Conservation (phyloP, 805 yeast genomes). For the Starmerella vitae region DNA sequence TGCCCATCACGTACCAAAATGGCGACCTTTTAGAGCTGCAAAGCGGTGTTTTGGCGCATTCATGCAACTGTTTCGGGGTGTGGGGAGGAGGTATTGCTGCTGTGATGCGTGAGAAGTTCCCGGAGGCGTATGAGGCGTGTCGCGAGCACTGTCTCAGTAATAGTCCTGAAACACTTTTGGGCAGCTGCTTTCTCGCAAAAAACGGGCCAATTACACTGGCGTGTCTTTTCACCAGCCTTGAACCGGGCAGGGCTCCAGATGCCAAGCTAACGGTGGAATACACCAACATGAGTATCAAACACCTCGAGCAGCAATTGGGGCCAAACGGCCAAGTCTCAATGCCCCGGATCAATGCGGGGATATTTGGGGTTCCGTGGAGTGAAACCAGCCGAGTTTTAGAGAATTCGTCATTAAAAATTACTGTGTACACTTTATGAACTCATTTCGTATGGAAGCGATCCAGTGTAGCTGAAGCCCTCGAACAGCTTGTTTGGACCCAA, state of each 20-base stretch:
- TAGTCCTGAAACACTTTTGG: conserved; percentile 33
- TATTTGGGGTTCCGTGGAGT: conserved; percentile 70
- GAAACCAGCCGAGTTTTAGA: conserved; percentile 43
- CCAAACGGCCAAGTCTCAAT: conserved; percentile 33
- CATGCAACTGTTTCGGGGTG: conserved; percentile 63
- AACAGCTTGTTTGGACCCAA: conserved; percentile 9
- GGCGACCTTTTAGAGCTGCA: conserved; percentile 43
- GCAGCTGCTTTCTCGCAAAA: conserved; percentile 40
- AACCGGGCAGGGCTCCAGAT: conserved; percentile 33
- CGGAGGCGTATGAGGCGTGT: conserved; percentile 42
- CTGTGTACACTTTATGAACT: conserved; percentile 32
- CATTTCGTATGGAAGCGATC: conserved; percentile 16
- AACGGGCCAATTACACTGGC: conserved; percentile 34
- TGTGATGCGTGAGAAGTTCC: conserved; percentile 40
- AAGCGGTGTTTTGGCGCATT: conserved; percentile 50
- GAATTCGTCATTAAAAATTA: conserved; percentile 27
- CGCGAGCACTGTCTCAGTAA: conserved; percentile 31
- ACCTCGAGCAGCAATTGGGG: conserved; percentile 31
- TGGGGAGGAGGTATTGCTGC: conserved; percentile 85
- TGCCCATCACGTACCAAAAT: conserved; percentile 31
- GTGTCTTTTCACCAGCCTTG: conserved; percentile 56
- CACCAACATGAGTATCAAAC: conserved; percentile 39
- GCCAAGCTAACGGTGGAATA: no score
- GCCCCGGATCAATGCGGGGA: conserved; percentile 73
- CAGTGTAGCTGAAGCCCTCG: conserved; percentile 22